Evolutionary conservation across 2,329 filamentous ascomycete genomes (phyloP).

Genomic region (Pseudocercospora crystallina): DNA sequence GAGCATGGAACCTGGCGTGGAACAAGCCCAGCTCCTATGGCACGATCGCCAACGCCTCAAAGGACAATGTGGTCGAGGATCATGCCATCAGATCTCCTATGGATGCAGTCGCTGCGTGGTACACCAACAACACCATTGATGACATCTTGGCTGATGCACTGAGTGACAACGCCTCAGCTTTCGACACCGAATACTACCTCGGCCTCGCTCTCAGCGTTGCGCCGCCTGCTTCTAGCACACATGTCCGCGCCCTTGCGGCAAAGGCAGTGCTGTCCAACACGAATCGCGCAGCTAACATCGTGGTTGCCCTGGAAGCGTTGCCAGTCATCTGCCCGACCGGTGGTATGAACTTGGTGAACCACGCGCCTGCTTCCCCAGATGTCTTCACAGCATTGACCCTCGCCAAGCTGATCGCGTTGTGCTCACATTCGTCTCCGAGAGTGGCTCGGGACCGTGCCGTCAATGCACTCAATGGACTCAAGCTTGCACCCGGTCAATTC

Average conservation of each 20-base stretch:
- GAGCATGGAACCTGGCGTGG: conserved; percentile 87
- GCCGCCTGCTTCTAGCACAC: conserved; percentile 73
- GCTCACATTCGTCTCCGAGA: conserved; percentile 19
- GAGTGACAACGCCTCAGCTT: conserved; percentile 46
- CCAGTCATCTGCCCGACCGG: conserved; percentile 37
- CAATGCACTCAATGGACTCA: conserved; percentile 41
- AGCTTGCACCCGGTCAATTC: conserved; percentile 40
- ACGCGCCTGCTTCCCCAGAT: conserved; percentile 58
- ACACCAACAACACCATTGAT: conserved; percentile 73
- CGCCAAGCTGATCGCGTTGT: conserved; percentile 58
- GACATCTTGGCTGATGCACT: conserved; percentile 61
- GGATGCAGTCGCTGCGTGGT: conserved; percentile 90
- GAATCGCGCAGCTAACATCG: conserved; percentile 52
- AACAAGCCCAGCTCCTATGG: conserved; percentile 73
- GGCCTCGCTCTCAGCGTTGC: conserved; percentile 70
- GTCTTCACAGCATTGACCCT: conserved; percentile 59
- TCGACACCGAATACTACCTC: conserved; percentile 53
- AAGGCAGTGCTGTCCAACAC: conserved; percentile 59
- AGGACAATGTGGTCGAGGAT: conserved; percentile 83
- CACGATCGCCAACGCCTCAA: conserved; percentile 65
- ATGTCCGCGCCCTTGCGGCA: conserved; percentile 58
- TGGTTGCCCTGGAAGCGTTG: conserved; percentile 54
- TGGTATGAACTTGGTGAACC: conserved; percentile 49
- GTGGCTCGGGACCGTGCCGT: conserved; percentile 41
- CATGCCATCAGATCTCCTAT: conserved; percentile 80